Base-by-base conservation (phyloP, 1,284 basidiomycete species). In the Leccinum pachyderme region DNA sequence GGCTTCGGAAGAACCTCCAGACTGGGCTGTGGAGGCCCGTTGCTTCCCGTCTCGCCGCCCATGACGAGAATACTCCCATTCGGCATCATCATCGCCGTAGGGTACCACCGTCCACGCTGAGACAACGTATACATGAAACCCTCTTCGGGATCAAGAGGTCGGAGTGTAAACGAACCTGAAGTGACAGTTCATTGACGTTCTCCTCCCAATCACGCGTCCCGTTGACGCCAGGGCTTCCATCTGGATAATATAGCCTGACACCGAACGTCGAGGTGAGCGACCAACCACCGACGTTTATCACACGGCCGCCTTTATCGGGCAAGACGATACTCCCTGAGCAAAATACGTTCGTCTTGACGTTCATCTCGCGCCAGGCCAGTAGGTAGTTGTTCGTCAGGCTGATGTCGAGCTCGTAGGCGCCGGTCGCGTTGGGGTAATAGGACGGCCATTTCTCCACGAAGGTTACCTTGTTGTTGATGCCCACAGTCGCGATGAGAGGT, bases 401-500 rank as follows among this genome's bases (percentile, higher is more conserved):
- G 35, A 83, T 67, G 64, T 90, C 88, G 35, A 91, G 74, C 60
- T 91, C 89, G 59, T 89, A 90, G 3, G 86, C 87, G 24, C 88
- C 89, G 28, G 88, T 89, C 7, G 83, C 78, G 64, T 91, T 91
- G 18, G 69, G 61, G 61, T 76, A 85, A 28, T 78, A 81, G 59
- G 67, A 75, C 1, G 79, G 2, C 78, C 77, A 69, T 68, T 91
- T 91, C 71, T 91, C 88, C 7, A 91, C 73, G 73, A 91, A 88
- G 1, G 81, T 80, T 50, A 91, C 82, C 64, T 91, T 91, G 73
- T 84, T 81, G 74, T 91, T 91, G 68, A 87, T 75, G 5, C 88
- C 87, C 35, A 91, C 74, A 0, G 88, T 89, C 5, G 86, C 82
- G 44, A 90, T 79, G 51, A 90, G 73, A 3, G 88, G 87, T 6